These are phyloP conservation scores for Podospora tetraspora DNA, from an alignment of 495 filamentous ascomycete species.

Conservation along the genomic window DNA sequence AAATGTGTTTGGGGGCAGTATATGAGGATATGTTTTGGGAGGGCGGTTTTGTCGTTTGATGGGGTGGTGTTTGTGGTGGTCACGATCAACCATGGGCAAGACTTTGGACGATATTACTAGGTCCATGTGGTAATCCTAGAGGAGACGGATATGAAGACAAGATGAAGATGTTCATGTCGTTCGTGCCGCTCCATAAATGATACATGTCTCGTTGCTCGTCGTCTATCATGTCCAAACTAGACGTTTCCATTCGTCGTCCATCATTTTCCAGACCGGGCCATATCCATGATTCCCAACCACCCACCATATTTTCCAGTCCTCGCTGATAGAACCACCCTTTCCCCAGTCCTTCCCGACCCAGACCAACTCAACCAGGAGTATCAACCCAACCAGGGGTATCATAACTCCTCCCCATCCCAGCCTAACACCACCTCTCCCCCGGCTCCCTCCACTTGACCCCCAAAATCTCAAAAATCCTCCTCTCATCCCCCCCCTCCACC, in stretches of 20 bases:
- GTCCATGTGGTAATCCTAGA: background rate
- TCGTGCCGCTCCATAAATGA: background rate
- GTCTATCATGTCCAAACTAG: background rate
- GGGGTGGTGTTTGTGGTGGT: background rate
- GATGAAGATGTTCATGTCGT: background rate
- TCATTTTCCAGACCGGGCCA: background rate
- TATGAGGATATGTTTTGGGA: background rate
- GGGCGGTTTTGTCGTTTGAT: background rate
- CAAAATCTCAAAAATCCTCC: conserved; percentile 76
- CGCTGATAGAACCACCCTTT: background rate
- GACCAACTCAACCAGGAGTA: background rate
- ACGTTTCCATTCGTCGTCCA: background rate
- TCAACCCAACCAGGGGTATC: background rate
- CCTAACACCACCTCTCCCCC: conserved; percentile 64
- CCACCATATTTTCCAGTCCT: background rate
- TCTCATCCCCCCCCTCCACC: conserved; percentile 73
- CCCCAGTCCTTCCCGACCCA: background rate
- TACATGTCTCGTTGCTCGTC: background rate
- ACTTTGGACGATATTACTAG: background rate
- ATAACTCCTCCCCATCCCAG: background rate
- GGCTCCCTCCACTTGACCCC: conserved; percentile 86
- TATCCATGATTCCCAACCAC: background rate
- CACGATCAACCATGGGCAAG: background rate
- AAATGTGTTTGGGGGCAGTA: background rate
- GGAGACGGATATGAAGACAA: background rate